phyloP scores from a whole-genome alignment of 495 filamentous ascomycete species.

The Penicillium angulare region DNA sequence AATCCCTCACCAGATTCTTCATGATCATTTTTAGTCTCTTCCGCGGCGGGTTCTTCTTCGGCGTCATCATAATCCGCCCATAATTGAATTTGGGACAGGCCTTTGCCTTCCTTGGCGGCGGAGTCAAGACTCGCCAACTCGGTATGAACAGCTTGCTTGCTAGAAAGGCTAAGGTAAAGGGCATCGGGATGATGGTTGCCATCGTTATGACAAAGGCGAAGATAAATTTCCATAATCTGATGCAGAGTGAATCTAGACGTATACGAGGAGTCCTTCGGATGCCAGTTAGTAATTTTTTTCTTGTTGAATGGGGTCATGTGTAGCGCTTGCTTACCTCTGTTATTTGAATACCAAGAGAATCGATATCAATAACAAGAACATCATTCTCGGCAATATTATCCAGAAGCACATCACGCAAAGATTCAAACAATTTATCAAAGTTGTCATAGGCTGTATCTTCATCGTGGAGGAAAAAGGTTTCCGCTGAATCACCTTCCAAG shows the following conservation, averaged over 20 bases:
- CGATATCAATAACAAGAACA: conserved; percentile 67
- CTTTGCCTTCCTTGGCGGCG: conserved; percentile 57
- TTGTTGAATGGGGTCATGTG: background rate
- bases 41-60: conserved; percentile 9
- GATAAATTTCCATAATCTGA: conserved; percentile 57
- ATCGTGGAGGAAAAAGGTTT: conserved; percentile 73
- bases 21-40: conserved; percentile 3
- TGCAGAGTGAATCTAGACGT: conserved; percentile 47
- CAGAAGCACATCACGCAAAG: conserved; percentile 63
- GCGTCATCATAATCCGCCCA: conserved; percentile 40
- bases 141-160: conserved; percentile 36
- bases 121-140: conserved; percentile 50
- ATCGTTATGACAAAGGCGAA: conserved; percentile 59
- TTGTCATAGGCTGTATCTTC: conserved; percentile 55
- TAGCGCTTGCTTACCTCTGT: conserved; percentile 59
- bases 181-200: conserved; percentile 51
- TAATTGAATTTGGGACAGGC: conserved; percentile 51
- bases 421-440: conserved; percentile 59
- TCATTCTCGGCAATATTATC: conserved; percentile 65
- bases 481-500: conserved; percentile 59
- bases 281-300: conserved; percentile 27
- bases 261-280: conserved; percentile 44
- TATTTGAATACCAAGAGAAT: conserved; percentile 65
- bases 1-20: background rate
- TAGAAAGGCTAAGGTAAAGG: conserved; percentile 54